These are phyloP conservation scores for Halteria grandinella DNA, from an alignment of 73 alveolate genomes.

Conservation along the genomic window DNA sequence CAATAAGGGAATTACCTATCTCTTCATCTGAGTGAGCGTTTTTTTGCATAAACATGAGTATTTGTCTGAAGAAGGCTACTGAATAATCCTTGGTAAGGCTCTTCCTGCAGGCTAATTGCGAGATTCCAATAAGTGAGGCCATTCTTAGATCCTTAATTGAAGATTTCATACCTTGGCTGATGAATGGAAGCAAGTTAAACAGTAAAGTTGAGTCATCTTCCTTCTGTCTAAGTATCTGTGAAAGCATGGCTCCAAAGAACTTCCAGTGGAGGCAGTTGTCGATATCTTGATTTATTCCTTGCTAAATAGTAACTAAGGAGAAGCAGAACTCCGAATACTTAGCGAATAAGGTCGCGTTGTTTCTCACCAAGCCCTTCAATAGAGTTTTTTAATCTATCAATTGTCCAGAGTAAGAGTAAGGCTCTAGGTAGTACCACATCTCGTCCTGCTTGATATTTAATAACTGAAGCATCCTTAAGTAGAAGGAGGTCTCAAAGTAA, in stretches of 20 bases:
- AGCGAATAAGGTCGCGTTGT: constrained; percentile 19
- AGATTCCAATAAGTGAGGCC: constrained; percentile 12
- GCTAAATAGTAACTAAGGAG: neutral
- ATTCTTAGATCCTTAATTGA: constrained; percentile 15
- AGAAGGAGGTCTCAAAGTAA: constrained; percentile 46
- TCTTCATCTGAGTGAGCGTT: constrained; percentile 8
- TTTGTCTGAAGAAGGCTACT: constrained; percentile 12
- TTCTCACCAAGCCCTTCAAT: constrained; percentile 12
- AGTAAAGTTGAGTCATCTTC: constrained; percentile 2
- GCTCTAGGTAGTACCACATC: constrained; percentile 7
- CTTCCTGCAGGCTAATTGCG: constrained; percentile 34
- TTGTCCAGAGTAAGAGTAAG: constrained; percentile 41
- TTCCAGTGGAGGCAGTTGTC: neutral
- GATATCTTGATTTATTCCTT: neutral
- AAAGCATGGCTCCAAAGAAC: constrained; percentile 17
- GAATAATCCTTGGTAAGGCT: constrained; percentile 14
- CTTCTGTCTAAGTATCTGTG: neutral
- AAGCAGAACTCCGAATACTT: constrained; percentile 35
- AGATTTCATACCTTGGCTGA: constrained; percentile 27
- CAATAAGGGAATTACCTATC: neutral
- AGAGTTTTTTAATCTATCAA: neutral
- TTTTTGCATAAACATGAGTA: neutral
- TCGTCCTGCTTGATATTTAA: constrained; percentile 52
- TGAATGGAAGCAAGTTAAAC: constrained; percentile 24
- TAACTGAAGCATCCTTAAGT: constrained; percentile 14